Evolutionary conservation across 2,329 filamentous ascomycete genomes (phyloP).

Genomic region (Exophiala bonariae): DNA sequence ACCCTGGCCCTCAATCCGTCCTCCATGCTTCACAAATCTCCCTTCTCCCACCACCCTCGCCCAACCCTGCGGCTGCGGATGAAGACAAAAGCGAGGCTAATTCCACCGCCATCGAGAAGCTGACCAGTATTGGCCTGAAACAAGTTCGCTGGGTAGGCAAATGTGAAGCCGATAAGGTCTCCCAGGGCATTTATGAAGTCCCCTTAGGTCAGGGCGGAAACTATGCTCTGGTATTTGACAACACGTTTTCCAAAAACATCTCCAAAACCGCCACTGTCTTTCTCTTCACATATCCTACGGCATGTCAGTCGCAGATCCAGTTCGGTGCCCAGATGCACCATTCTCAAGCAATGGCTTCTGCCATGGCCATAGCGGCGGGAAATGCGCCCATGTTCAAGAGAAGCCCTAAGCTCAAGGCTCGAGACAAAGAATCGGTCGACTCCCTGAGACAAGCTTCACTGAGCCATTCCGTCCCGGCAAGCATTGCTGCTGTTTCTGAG

Average conservation of each 20-base stretch:
- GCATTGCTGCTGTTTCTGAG: constrained; percentile 12
- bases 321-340: constrained; percentile 49
- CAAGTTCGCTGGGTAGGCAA: constrained; percentile 80
- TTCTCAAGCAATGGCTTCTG: constrained; percentile 54
- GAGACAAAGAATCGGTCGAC: constrained; percentile 51
- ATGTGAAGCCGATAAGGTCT: constrained; percentile 94
- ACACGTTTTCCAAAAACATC: constrained; percentile 93
- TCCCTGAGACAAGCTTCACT: constrained; percentile 43
- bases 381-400: constrained; percentile 17
- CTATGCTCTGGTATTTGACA: constrained; percentile 97
- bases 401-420: constrained; percentile 43
- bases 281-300: constrained; percentile 87
- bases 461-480: constrained; percentile 13
- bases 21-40: constrained; percentile 51
- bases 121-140: constrained; percentile 62
- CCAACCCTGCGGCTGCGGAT: constrained; percentile 37
- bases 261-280: constrained; percentile 96
- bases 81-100: constrained; percentile 35
- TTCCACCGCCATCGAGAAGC: constrained; percentile 68
- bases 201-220: constrained; percentile 74
- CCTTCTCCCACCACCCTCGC: constrained; percentile 44
- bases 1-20: constrained; percentile 68
- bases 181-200: constrained; percentile 86
- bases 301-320: constrained; percentile 49
- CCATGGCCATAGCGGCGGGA: constrained; percentile 30